These are phyloP conservation scores for Globisporangium radiosum DNA, from an alignment of 352 stramenopile genomes.

Conservation along the genomic window DNA sequence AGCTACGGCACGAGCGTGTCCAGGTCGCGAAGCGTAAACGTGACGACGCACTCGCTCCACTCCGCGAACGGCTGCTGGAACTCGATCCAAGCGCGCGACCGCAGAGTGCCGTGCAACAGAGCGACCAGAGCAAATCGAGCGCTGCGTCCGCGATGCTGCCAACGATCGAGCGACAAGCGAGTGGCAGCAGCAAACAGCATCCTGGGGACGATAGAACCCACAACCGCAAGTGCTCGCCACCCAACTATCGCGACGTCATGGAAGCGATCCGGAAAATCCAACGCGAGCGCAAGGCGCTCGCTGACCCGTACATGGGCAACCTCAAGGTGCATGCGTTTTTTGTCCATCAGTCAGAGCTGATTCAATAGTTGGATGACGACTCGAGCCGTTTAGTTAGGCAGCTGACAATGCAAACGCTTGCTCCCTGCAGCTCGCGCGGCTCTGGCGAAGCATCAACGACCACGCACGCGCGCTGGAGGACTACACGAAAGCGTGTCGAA, in stretches of 20 bases:
- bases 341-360: too few relatives aligned
- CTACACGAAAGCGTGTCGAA: conserved; percentile 34
- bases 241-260: conserved; percentile 35
- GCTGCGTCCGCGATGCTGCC: conserved; percentile 9
- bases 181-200: neutral
- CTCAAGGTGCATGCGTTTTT: conserved; percentile 27
- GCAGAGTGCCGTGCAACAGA: neutral
- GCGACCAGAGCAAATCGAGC: neutral
- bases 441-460: conserved; percentile 50
- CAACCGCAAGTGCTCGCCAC: conserved; percentile 6
- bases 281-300: conserved; percentile 25
- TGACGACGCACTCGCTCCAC: conserved; percentile 15
- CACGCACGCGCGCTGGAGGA: conserved; percentile 42
- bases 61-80: conserved; percentile 22
- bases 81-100: conserved; percentile 18
- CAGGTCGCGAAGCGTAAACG: conserved; percentile 28
- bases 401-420: too few relatives aligned
- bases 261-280: conserved; percentile 37
- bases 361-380: too few relatives aligned
- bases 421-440: conserved; percentile 31
- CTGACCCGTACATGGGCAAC: conserved; percentile 45
- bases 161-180: conserved; percentile 7
- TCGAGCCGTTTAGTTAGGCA: too few relatives aligned
- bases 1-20: conserved; percentile 35
- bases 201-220: neutral